Percentiles rank a stretch among this genome's conserved stretches.
Evolutionary conservation across 345 rosid species (phyloP).

Genomic region (Salix arbutifolia): DNA sequence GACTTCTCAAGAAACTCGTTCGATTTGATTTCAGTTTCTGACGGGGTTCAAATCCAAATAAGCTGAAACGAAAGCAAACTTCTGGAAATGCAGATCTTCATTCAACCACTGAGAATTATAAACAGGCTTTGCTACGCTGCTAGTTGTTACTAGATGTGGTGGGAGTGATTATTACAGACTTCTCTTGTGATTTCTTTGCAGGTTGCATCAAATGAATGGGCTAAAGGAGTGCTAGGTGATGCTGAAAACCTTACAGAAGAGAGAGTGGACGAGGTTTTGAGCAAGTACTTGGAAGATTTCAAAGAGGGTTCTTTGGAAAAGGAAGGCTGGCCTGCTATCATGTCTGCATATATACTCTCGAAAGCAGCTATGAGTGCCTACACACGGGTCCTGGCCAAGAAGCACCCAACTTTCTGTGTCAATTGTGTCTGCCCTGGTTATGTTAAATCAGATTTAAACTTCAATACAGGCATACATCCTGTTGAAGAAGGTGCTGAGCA

Average conservation of each 20-base stretch:
- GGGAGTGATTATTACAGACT: no score
- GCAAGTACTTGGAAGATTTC: slow-evolving; percentile 20
- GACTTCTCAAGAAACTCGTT: no score
- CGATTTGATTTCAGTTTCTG: no score
- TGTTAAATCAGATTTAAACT: slow-evolving; percentile 27
- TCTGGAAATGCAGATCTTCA: no score
- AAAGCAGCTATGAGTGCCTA: slow-evolving; percentile 33
- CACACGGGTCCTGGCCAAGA: slow-evolving; percentile 24
- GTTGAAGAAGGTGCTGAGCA: slow-evolving; percentile 20
- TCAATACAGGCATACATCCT: not conserved
- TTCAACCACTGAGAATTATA: no score
- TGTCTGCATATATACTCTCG: slow-evolving; percentile 21
- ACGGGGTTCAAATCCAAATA: no score
- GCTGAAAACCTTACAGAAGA: slow-evolving; percentile 30
- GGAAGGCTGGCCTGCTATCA: slow-evolving; percentile 23
- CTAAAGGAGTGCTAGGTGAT: slow-evolving; percentile 16
- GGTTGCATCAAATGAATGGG: slow-evolving; percentile 27
- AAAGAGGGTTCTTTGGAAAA: slow-evolving; percentile 20
- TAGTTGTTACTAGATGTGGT: no score
- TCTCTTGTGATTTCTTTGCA: not conserved
- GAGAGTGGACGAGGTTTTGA: slow-evolving; percentile 26
- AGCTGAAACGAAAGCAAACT: no score
- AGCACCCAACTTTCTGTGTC: slow-evolving; percentile 12
- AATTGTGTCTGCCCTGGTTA: slow-evolving; percentile 33
- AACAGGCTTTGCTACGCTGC: no score